Conservation (phyloP, 371 early-diverging fungal genomes). For the Blakeslea trispora region DNA sequence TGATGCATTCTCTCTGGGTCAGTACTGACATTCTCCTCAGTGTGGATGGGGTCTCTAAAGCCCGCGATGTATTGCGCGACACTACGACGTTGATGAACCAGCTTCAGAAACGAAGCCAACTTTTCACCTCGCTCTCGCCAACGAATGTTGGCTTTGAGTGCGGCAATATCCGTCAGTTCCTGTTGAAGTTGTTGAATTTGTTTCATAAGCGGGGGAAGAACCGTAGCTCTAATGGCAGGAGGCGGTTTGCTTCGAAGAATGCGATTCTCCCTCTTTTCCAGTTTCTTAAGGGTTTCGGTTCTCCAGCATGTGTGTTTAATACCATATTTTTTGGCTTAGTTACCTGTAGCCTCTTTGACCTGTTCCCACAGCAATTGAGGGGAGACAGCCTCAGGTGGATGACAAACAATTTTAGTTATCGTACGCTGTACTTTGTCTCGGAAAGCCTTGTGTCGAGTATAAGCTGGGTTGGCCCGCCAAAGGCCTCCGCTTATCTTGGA, state of each 20-base stretch:
- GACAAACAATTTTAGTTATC: background rate
- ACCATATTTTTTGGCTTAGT: background rate
- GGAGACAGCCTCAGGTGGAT: background rate
- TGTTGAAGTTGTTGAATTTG: background rate
- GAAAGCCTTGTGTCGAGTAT: too few species aligned
- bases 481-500: conserved; percentile 1
- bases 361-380: conserved; percentile 5
- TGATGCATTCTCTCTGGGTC: too few species aligned
- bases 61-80: too few species aligned
- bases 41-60: too few species aligned
- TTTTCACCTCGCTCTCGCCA: too few species aligned
- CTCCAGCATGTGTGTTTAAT: background rate
- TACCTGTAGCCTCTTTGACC: conserved; percentile 6
- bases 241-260: conserved; percentile 1
- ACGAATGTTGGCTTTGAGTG: too few species aligned
- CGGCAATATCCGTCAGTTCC: background rate
- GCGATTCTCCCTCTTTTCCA: background rate
- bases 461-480: conserved; percentile 12
- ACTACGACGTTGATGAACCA: too few species aligned
- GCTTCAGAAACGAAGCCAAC: too few species aligned
- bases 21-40: too few species aligned
- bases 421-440: too few species aligned
- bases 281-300: background rate
- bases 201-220: background rate
- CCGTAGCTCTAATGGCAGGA: background rate